Evolutionary conservation across 257 asterid genomes (phyloP), one percentile per base, ranked within the genome.

Genomic region (Sherardia arvensis): DNA sequence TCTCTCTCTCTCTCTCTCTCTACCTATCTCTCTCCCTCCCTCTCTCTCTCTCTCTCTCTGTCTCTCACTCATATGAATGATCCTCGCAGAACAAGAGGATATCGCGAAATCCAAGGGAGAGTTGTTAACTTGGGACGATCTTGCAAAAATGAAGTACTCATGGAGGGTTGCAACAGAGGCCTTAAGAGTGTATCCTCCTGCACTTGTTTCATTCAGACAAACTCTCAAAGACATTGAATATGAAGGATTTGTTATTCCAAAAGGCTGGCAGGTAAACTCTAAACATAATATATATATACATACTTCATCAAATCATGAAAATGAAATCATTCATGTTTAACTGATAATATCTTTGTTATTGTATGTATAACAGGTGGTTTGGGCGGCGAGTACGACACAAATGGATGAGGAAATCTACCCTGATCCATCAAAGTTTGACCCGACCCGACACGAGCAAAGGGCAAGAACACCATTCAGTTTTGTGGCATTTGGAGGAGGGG

Each of bases 91-190:
- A 73, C 87, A 84, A 81, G 87, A 80, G 59, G 85, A 70, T 74
- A 79, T 83, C 10, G 74, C 73, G 32, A 67, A 71, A 47, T 59
- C 69, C 65, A 80, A 72, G 70, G 22, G 73, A 38, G 81, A 73
- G 32, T 38, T 15, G 22, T 59, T 83, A 62, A 79, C 84, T 26
- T 83, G 95, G 95, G 86, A 82, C 63, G 88, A 83, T 79, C 87
- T 87, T 11, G 74, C 71, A 38, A 87, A 82, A 69, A 84, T 84
- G 86, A 87, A 87, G 78, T 78, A 74, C 70, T 84, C 84, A 0
- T 83, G 95, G 93, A 79, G 81, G 71, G 88, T 85, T 68, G 90
- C 85, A 8, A 76, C 79, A 81, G 95, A 87, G 68, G 79, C 72
- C 10, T 77, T 84, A 43, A 80, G 90, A 61, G 36, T 69, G 45